Conservation (phyloP, 139 green algal genomes). For the Pseudopediastrum boryanum region DNA sequence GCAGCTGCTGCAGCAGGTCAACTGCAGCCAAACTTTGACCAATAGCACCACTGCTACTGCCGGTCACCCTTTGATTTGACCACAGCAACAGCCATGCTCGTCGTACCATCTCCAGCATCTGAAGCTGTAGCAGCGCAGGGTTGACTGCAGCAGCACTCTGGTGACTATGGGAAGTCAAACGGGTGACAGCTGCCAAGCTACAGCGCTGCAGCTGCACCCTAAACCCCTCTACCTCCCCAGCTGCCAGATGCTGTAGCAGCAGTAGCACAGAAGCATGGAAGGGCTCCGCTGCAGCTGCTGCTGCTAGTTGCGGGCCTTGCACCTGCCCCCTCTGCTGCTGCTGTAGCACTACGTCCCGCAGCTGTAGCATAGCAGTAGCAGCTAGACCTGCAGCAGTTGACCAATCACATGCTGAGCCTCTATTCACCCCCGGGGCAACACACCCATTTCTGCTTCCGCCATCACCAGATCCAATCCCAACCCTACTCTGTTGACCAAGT, state of each 20-base stretch:
- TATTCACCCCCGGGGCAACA: no score
- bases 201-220: slow-evolving; percentile 18
- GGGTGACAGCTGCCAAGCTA: slow-evolving; percentile 4
- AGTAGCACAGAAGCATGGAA: slow-evolving; percentile 28
- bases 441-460: neutral
- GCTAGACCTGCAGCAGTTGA: no score
- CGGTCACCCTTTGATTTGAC: slow-evolving; percentile 40
- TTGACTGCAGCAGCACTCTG: slow-evolving; percentile 33
- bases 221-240: slow-evolving; percentile 46
- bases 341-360: no score
- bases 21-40: slow-evolving; percentile 16
- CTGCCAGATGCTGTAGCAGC: slow-evolving; percentile 41
- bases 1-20: slow-evolving; percentile 13
- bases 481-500: neutral
- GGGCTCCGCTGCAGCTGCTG: neutral
- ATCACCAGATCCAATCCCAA: neutral
- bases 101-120: slow-evolving; percentile 61
- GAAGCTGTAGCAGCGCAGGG: slow-evolving; percentile 62
- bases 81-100: slow-evolving; percentile 49
- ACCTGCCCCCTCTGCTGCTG: slow-evolving; percentile 14
- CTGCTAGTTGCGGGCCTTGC: neutral
- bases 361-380: no score
- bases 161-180: neutral
- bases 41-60: slow-evolving; percentile 21
- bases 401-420: no score